A percentile compares a stretch with the other conserved stretches of the same genome.
Conservation (phyloP, 305 asterid species). For the Ajuga reptans region DNA sequence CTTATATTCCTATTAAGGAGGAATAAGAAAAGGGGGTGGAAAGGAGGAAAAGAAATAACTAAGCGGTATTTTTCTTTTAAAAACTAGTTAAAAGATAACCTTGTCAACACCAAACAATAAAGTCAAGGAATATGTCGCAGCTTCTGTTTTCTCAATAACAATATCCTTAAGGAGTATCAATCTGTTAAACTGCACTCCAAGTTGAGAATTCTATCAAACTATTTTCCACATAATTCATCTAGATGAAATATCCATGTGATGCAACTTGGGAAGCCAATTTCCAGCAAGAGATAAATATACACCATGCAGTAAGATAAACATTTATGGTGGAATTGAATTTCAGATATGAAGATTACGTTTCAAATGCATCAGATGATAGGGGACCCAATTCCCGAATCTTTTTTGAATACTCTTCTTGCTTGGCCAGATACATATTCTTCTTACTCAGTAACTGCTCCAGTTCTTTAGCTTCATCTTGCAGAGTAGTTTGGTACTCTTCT, state of each 20-base stretch:
- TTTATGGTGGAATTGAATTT: constrained; percentile 5
- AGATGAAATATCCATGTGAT: constrained; percentile 12
- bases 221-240: background rate
- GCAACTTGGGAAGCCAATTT: constrained; percentile 17
- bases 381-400: constrained; percentile 97
- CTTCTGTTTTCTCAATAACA: background rate
- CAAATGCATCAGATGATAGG: constrained; percentile 94
- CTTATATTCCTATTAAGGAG: background rate
- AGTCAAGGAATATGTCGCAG: background rate
- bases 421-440: constrained; percentile 65
- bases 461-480: constrained; percentile 85
- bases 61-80: background rate
- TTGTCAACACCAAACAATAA: background rate
- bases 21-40: background rate
- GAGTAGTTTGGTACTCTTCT: constrained; percentile 61
- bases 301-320: constrained; percentile 9
- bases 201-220: background rate
- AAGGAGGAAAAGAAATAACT: background rate
- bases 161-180: background rate
- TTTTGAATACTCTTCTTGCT: constrained; percentile 92
- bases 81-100: background rate
- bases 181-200: background rate
- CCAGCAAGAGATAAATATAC: constrained; percentile 14
- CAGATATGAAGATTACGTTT: constrained; percentile 50
- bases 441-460: constrained; percentile 73